Conservation (phyloP, 306 rosid genomes). For the Inga oerstediana region DNA sequence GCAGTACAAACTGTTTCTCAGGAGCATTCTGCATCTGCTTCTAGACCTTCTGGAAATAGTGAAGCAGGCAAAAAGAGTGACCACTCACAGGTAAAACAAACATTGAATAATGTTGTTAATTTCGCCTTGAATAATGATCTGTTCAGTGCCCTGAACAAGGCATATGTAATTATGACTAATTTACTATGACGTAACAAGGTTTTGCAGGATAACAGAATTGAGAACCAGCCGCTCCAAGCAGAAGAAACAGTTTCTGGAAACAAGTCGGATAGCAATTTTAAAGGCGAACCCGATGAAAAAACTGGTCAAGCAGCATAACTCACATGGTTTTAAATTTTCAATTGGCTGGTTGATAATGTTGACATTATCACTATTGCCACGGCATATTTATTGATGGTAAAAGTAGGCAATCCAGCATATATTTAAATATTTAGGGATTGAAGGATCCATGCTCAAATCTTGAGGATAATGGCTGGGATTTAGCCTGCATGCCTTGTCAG, state of each 20-base stretch:
- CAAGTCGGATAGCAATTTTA: constrained; percentile 41
- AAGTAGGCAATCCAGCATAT: constrained; percentile 30
- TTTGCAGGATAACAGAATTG: constrained; percentile 60
- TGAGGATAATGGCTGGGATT: constrained; percentile 30
- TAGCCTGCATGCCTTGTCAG: constrained; percentile 25
- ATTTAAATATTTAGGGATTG: constrained; percentile 32
- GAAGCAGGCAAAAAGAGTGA: constrained; percentile 66
- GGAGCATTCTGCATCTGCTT: constrained; percentile 35
- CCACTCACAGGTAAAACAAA: constrained; percentile 73
- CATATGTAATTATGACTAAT: constrained; percentile 33
- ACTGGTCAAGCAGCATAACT: constrained; percentile 32
- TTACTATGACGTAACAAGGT: constrained; percentile 41
- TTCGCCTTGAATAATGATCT: background rate
- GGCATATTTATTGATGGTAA: constrained; percentile 5
- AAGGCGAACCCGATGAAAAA: constrained; percentile 30
- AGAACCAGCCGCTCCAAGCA: constrained; percentile 43
- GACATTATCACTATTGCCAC: constrained; percentile 14
- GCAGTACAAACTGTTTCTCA: constrained; percentile 47
- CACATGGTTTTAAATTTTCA: constrained; percentile 1
- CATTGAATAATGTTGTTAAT: background rate
- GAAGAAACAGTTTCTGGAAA: constrained; percentile 42
- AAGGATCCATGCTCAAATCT: background rate
- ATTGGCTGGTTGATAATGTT: constrained; percentile 14
- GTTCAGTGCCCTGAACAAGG: constrained; percentile 4
- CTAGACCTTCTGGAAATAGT: constrained; percentile 42